Evolutionary conservation across 805 yeast species (phyloP), one percentile per base, ranked within the genome.

Genomic region (Kodamaea hsintzibuensis): DNA sequence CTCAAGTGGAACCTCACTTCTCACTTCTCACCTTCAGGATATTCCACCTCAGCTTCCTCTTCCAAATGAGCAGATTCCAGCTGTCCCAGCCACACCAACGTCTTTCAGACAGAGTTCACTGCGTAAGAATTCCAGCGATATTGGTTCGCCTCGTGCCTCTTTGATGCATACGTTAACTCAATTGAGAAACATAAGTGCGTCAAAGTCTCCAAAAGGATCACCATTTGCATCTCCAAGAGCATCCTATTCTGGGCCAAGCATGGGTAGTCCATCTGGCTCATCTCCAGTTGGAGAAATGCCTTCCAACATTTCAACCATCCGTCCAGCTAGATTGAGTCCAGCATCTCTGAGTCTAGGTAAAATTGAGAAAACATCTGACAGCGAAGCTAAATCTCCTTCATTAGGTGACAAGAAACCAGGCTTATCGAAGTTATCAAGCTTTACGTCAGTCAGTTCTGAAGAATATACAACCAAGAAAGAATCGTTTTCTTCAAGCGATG

Each of bases 21-120:
- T 70, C 39, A 64, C 66, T 9, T 62, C 71, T 0, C 70, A 67
- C 52, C 60, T 69, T 18, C 72, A 68, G 42, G 79, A 72, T 51
- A 70, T 86, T 4, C 91, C 91, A 0, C 83, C 86, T 0, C 81
- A 74, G 50, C 65, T 76, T 14, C 83, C 86, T 1, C 70, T 82
- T 55, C 92, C 92, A 2, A 66, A 61, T 12, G 86, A 80, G 43
- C 80, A 83, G 14, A 65, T 81, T 19, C 80, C 80, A 0, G 68
- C 74, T 12, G 72, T 73, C 3, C 79, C 79, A 2, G 63, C 71
- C 0, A 65, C 73, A 2, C 72, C 74, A 1, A 27, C 59, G 0
- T 69, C 76, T 1, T 74, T 69, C 55, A 68, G 71, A 47, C 55
- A 42, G 18, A 62, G 71, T 2, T 57, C 69, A 22, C 73, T 78